A percentile compares a stretch with the other conserved stretches of the same genome.
phyloP scores from a whole-genome alignment of 1,284 basidiomycete genomes.

The Sutorius eximius region DNA sequence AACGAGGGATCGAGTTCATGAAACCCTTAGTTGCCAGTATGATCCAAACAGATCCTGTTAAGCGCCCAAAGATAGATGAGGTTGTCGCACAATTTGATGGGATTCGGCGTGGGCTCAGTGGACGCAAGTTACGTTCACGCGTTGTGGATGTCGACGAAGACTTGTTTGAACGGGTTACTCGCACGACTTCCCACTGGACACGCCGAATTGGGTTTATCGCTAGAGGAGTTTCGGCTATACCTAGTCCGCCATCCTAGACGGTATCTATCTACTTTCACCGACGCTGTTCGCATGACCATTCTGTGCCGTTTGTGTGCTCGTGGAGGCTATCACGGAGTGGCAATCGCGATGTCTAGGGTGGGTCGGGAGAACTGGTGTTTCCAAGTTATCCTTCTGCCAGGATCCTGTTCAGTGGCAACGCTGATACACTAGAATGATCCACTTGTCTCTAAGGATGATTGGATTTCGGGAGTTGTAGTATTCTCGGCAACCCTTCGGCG shows the following conservation, averaged over 20 bases:
- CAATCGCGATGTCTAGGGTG: neutral
- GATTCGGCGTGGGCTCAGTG: slow-evolving; percentile 24
- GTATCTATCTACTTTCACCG: neutral
- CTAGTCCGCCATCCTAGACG: neutral
- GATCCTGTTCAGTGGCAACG: too few species aligned
- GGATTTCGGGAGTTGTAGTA: too few species aligned
- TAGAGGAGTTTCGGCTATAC: slow-evolving; percentile 5
- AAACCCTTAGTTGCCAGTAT: slow-evolving; percentile 32
- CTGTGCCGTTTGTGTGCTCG: neutral
- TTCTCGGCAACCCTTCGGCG: too few species aligned
- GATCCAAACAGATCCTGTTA: slow-evolving; percentile 32
- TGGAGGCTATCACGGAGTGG: too few species aligned
- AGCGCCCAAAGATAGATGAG: slow-evolving; percentile 38
- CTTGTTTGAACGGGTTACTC: neutral
- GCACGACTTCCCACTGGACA: slow-evolving; percentile 14
- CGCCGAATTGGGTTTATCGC: slow-evolving; percentile 17
- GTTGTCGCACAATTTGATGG: slow-evolving; percentile 33
- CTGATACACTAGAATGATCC: too few species aligned
- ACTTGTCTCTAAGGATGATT: too few species aligned
- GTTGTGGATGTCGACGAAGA: slow-evolving; percentile 8
- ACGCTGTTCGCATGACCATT: neutral
- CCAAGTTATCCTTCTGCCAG: neutral
- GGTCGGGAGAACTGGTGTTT: neutral
- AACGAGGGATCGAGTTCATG: slow-evolving; percentile 35
- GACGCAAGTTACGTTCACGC: slow-evolving; percentile 29